Evolutionary conservation across 2,329 filamentous ascomycete genomes (phyloP), one percentile per base, ranked within the genome.

Genomic region (Cryphonectria radicalis): DNA sequence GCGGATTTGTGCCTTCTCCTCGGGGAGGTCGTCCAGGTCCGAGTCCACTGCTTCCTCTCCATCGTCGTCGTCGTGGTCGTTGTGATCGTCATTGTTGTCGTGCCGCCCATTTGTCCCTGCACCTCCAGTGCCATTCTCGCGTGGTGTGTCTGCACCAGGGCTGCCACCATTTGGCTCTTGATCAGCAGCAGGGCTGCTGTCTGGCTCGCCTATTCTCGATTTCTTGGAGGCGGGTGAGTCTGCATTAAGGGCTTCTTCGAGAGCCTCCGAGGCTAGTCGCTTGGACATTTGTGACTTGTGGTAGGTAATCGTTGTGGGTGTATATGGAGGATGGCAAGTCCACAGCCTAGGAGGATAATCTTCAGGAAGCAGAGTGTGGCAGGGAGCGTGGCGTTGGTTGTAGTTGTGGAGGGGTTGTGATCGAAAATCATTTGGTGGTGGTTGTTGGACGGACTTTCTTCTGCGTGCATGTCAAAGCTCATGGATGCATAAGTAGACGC

Each of bases 181-280:
- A 70, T 79, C 77, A 28, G 78, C 76, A 74, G 82, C 80, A 28
- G 70, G 67, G 37, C 67, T 73, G 40, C 69, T 66, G 63, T 70
- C 70, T 25, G 65, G 67, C 43, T 87, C 85, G 74, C 84, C 87
- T 50, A 84, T 78, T 73, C 88, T 84, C 50, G 87, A 89, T 75
- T 83, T 86, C 79, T 90, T 91, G 32, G 87, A 87, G 43, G 85
- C 86, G 4, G 89, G 89, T 43, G 89, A 90, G 65, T 83, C 86
- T 70, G 86, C 79, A 69, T 83, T 87, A 53, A 81, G 80, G 62
- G 88, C 79, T 73, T 90, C 87, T 53, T 90, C 89, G 55, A 91
- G 83, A 59, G 88, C 83, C 78, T 91, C 88, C 42, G 86, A 85
- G 70, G 89, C 89, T 70, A 86, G 85, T 73, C 89, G 86, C 81